Evolutionary conservation across 306 rosid genomes (phyloP), one percentile per base, ranked within the genome.

Genomic region (Corylus heterophylla): DNA sequence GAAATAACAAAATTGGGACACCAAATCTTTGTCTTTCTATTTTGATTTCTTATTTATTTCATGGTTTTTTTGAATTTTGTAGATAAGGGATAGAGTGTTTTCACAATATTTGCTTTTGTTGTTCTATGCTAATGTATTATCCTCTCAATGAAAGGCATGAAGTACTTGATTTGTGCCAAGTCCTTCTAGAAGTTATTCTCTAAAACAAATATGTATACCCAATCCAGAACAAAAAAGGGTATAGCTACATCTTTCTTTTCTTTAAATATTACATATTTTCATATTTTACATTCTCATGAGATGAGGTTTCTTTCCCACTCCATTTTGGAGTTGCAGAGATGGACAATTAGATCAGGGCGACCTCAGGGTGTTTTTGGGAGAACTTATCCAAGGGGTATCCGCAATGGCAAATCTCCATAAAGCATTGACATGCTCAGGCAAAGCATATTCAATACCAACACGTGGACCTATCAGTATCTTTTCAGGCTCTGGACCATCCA

Each of bases 351-450:
- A 79, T 67, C 45, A 74, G 44, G 89, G 85, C 1, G 88, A 83
- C 74, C 81, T 85, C 74, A 93, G 94, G 52, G 93, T 90, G 89
- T 87, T 92, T 80, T 80, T 94, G 5, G 97, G 98, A 84, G 98
- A 91, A 84, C 98, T 94, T 71, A 94, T 89, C 98, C 98, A 95
- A 72, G 93, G 86, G 61, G 98, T 87, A 73, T 88, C 98, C 35
- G 96, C 97, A 74, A 91, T 76, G 79, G 98, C 98, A 83, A 92
- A 95, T 89, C 98, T 89, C 98, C 98, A 95, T 73, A 85, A 75
- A 4, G 97, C 98, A 29, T 84, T 82, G 27, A 87, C 93, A 79
- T 95, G 96, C 84, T 89, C 97, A 4, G 98, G 93, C 55, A 39
- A 81, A 58, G 98, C 98, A 18, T 89, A 87, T 20, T 95, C 89